Evolutionary conservation across 2,329 filamentous ascomycete genomes (phyloP), one percentile per base, ranked within the genome.

Genomic region (Hyphodiscus sp.): DNA sequence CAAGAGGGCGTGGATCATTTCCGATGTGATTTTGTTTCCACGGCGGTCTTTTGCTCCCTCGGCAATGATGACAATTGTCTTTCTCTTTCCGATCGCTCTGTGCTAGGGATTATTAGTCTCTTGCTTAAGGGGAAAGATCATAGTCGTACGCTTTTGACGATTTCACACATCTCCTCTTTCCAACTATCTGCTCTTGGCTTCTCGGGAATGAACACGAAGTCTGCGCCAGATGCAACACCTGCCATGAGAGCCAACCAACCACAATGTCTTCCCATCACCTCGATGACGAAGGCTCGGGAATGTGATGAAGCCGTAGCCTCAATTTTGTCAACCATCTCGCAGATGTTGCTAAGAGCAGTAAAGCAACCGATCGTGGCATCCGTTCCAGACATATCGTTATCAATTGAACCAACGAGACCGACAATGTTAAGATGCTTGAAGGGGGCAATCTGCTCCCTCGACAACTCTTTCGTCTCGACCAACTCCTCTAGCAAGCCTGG

Each of bases 311-410:
- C 92, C 0, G 94, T 97, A 19, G 92, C 91, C 72, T 99, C 92
- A 63, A 99, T 95, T 67, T 91, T 92, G 74, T 99, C 94, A 54
- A 99, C 89, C 67, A 92, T 89, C 69, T 96, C 88, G 73, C 92
- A 97, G 63, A 99, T 96, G 55, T 92, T 85, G 47, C 87, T 84
- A 52, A 99, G 81, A 20, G 94, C 94, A 44, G 91, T 96, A 75
- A 96, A 97, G 70, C 89, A 95, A 52, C 94, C 94, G 69, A 99
- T 96, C 30, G 94, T 99, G 55, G 94, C 92, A 71, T 99, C 94
- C 13, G 94, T 99, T 60, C 90, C 90, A 48, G 91, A 95, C 73
- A 99, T 87, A 68, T 99, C 94, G 69, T 99, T 99, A 78, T 99
- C 94, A 67, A 99, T 99, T 51, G 91, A 96, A 54, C 94, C 94